These are phyloP conservation scores for Dryas integrifolia DNA, from an alignment of 331 rosid genomes.

Conservation along the genomic window DNA sequence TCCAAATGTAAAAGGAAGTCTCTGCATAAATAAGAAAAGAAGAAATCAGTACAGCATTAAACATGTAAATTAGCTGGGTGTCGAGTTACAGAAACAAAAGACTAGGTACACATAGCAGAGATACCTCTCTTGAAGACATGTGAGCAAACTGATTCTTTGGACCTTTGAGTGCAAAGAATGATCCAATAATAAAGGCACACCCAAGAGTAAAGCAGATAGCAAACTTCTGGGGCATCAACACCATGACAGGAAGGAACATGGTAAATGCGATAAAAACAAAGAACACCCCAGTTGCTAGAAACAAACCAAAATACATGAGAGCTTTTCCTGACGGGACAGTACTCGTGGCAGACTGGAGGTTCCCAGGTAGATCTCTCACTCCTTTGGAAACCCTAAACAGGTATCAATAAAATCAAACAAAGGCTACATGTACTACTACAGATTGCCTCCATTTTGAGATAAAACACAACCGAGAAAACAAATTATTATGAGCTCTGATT, in stretches of 20 bases:
- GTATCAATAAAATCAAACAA: conserved; percentile 15
- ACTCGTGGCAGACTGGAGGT: conserved; percentile 79
- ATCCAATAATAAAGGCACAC: conserved; percentile 76
- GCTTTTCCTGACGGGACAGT: conserved; percentile 85
- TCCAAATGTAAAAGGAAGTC: conserved; percentile 81
- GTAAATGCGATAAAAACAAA: conserved; percentile 84
- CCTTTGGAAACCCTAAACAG: conserved; percentile 76
- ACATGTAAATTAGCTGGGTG: not conserved
- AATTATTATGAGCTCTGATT: not conserved
- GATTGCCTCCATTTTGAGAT: not conserved
- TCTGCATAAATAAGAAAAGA: conserved; percentile 46
- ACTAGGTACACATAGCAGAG: conserved; percentile 14
- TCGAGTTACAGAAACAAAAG: not conserved
- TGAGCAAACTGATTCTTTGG: conserved; percentile 77
- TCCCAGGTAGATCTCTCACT: conserved; percentile 90
- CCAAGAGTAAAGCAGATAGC: conserved; percentile 93
- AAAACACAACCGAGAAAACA: not conserved
- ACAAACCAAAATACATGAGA: conserved; percentile 76
- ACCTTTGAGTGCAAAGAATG: conserved; percentile 85
- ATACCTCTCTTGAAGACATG: conserved; percentile 82
- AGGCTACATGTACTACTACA: conserved; percentile 8
- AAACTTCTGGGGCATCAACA: conserved; percentile 90
- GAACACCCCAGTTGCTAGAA: conserved; percentile 81
- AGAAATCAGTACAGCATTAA: conserved; percentile 16
- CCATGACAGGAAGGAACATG: conserved; percentile 94